Percentiles rank a stretch among this genome's conserved stretches.
phyloP scores from a whole-genome alignment of 2,329 filamentous ascomycete genomes.

The Orbilia ellipsospora region DNA sequence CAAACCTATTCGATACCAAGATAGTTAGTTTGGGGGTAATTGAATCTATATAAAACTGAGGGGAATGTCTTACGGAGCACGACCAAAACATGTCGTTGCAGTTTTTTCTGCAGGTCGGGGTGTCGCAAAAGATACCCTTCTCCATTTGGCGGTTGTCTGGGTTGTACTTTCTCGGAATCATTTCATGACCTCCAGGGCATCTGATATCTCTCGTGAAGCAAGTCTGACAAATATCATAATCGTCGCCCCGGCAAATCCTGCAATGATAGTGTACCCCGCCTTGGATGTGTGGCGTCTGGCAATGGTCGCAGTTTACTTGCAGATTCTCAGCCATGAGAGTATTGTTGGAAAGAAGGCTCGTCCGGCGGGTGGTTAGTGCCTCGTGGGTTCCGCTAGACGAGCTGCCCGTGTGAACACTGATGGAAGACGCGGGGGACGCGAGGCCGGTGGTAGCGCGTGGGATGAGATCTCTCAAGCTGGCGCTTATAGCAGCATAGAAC shows the following conservation, averaged over 20 bases:
- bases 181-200: slow-evolving; percentile 28
- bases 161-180: slow-evolving; percentile 33
- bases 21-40: slow-evolving; percentile 1
- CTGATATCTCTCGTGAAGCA: slow-evolving; percentile 13
- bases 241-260: slow-evolving; percentile 32
- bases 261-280: slow-evolving; percentile 46
- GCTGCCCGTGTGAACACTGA: slow-evolving; percentile 30
- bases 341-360: not conserved
- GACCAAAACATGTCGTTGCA: slow-evolving; percentile 53
- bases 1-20: slow-evolving; percentile 8
- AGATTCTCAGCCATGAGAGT: slow-evolving; percentile 1
- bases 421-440: slow-evolving; percentile 21
- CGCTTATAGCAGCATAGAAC: slow-evolving; percentile 43
- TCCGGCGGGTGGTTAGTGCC: slow-evolving; percentile 12
- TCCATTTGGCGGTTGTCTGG: slow-evolving; percentile 17
- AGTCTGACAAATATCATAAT: slow-evolving; percentile 43
- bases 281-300: slow-evolving; percentile 23
- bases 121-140: slow-evolving; percentile 55
- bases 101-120: slow-evolving; percentile 12
- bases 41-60: not conserved
- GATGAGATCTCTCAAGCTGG: slow-evolving; percentile 42
- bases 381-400: slow-evolving; percentile 28
- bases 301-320: slow-evolving; percentile 48
- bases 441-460: slow-evolving; percentile 34
- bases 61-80: slow-evolving; percentile 25